phyloP scores from a whole-genome alignment of 1,284 basidiomycete species.

The Uromyces viciae-fabae region DNA sequence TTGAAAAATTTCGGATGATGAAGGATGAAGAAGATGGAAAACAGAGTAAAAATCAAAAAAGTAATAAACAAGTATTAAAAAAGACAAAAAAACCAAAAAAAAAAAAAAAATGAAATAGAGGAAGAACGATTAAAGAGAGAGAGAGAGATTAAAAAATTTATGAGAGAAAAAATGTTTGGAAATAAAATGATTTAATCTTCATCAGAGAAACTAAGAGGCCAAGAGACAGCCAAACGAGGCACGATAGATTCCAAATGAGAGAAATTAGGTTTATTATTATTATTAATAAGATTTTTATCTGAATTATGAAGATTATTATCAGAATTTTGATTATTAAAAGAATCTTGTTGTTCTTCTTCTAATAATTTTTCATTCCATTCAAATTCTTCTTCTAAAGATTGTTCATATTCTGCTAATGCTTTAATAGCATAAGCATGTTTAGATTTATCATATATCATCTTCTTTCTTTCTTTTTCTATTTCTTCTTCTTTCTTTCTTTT shows the following conservation, averaged over 20 bases:
- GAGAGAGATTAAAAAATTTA: not conserved
- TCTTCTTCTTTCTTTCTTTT: not conserved
- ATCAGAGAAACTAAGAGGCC: conserved; percentile 42
- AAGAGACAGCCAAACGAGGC: conserved; percentile 29
- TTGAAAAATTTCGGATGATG: too few relatives aligned
- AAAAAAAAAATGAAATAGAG: not conserved
- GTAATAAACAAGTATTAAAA: not conserved
- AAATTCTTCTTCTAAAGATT: conserved; percentile 34
- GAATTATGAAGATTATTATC: not conserved
- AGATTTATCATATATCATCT: not conserved
- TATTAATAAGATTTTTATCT: not conserved
- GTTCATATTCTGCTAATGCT: conserved; percentile 38
- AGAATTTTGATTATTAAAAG: not conserved
- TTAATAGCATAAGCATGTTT: conserved; percentile 36
- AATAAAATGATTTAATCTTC: conserved; percentile 13
- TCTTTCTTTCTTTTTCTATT: not conserved
- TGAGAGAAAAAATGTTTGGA: not conserved
- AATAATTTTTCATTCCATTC: conserved; percentile 41
- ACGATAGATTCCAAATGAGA: conserved; percentile 20
- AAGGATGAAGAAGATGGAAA: too few relatives aligned
- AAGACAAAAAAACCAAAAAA: not conserved
- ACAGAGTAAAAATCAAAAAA: not conserved
- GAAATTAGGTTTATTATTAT: not conserved
- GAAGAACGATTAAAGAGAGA: not conserved
- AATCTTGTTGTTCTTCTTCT: conserved; percentile 26